These are phyloP conservation scores for Houttuynia cordata DNA, from an alignment of 164 flowering plant genomes.

Conservation along the genomic window DNA sequence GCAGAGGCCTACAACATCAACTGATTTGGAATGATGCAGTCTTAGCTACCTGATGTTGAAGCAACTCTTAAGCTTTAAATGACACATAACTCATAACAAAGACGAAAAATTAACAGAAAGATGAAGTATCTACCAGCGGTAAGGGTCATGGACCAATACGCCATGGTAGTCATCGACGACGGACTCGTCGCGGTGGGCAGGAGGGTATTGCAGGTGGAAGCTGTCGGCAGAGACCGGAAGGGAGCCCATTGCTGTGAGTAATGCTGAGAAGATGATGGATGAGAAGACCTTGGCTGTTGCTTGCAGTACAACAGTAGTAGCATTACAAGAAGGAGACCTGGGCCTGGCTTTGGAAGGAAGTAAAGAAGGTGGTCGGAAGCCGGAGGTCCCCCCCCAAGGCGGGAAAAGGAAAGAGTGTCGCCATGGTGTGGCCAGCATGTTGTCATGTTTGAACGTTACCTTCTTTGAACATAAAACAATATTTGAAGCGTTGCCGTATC, in stretches of 20 bases:
- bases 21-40: neutral
- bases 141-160: constrained; percentile 1
- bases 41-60: too few species aligned
- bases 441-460: neutral
- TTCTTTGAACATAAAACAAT: too few species aligned
- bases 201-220: constrained; percentile 1
- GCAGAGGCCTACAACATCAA: neutral
- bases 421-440: constrained; percentile 2
- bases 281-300: neutral
- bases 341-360: neutral
- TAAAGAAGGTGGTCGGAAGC: neutral
- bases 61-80: too few species aligned
- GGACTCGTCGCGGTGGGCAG: constrained; percentile 1
- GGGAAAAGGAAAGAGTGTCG: constrained; percentile 2
- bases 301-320: neutral
- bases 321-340: neutral
- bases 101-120: neutral
- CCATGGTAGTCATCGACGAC: constrained; percentile 3
- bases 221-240: neutral
- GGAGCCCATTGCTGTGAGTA: neutral
- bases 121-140: constrained; percentile 1
- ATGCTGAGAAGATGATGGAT: neutral
- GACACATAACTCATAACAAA: neutral
- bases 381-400: neutral
- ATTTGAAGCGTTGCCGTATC: too few species aligned